Evolutionary conservation across 371 early-diverging fungal species (phyloP).

Genomic region (Cokeromyces recurvatus): DNA sequence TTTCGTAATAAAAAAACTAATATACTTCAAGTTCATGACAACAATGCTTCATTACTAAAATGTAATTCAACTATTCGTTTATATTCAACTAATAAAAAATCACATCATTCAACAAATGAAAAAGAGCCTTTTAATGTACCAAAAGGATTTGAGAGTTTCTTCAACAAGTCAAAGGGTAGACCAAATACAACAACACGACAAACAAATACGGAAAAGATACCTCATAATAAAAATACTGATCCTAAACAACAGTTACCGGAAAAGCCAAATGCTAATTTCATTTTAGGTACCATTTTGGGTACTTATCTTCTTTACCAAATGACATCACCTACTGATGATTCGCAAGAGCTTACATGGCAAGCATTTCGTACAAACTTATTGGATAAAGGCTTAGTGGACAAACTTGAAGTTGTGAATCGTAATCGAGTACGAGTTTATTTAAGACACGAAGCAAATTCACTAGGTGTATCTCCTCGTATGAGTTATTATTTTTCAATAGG

Average conservation of each 20-base stretch:
- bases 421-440: slow-evolving; percentile 78
- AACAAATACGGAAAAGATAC: too few relatives aligned
- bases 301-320: slow-evolving; percentile 53
- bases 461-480: slow-evolving; percentile 32
- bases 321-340: slow-evolving; percentile 41
- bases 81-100: too few relatives aligned
- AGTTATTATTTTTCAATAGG: slow-evolving; percentile 86
- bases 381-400: slow-evolving; percentile 91
- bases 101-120: too few relatives aligned
- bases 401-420: slow-evolving; percentile 82
- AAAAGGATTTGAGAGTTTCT: slow-evolving; percentile 43
- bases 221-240: background rate
- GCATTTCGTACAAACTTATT: slow-evolving; percentile 84
- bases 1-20: too few relatives aligned
- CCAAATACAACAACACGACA: slow-evolving; percentile 1
- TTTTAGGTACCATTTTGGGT: slow-evolving; percentile 47
- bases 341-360: slow-evolving; percentile 85
- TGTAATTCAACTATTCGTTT: too few relatives aligned
- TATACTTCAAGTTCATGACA: too few relatives aligned
- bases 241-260: slow-evolving; percentile 26
- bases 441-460: slow-evolving; percentile 61
- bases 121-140: too few relatives aligned
- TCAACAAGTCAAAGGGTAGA: slow-evolving; percentile 11
- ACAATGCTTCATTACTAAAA: too few relatives aligned
- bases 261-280: slow-evolving; percentile 44